Base-by-base conservation (phyloP, 75 land plant genomes). In the Sequoia sempervirens region DNA sequence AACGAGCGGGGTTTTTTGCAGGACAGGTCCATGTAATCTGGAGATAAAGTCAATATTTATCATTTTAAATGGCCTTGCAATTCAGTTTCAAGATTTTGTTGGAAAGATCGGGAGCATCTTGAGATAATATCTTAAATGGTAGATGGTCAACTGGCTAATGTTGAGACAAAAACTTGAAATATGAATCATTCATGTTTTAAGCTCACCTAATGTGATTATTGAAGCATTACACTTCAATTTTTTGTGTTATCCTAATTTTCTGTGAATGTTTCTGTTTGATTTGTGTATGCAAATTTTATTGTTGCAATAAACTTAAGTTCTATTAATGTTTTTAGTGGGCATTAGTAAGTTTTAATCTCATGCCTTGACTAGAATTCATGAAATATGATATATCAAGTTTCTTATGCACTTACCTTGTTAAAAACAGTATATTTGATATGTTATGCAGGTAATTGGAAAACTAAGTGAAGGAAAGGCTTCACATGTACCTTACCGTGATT, bases 401-500 rank as follows among this genome's bases (percentile, higher is more conserved):
- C 73, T 70, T 32, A 70, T 68, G 15, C 36, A 70, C 36, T 70
- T 70, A 70, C 11, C 36, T 70, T 10, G 36, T 32, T 30, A 2
- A 11, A 30, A 70, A 70, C 36, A 32, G 26, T 32, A 70, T 37
- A 32, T 41, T 54, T 54, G 20, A 74, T 80, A 5, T 56, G 2
- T 32, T 84, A 15, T 90, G 56, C 85, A 98, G 99, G 98, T 98
- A 11, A 98, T 98, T 80, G 93, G 99, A 83, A 98, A 98, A 82
- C 84, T 98, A 4, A 98, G 96, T 88, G 99, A 98, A 61, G 97
- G 99, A 52, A 98, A 89, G 83, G 96, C 98, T 85, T 88, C 99
- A 41, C 99, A 98, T 92, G 90, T 98, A 82, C 99, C 99, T 36
- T 98, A 95, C 84, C 93, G 99, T 75, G 99, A 98, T 85, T 98